phyloP scores from a whole-genome alignment of 257 asterid genomes.

The Solanum gandarillasii region DNA sequence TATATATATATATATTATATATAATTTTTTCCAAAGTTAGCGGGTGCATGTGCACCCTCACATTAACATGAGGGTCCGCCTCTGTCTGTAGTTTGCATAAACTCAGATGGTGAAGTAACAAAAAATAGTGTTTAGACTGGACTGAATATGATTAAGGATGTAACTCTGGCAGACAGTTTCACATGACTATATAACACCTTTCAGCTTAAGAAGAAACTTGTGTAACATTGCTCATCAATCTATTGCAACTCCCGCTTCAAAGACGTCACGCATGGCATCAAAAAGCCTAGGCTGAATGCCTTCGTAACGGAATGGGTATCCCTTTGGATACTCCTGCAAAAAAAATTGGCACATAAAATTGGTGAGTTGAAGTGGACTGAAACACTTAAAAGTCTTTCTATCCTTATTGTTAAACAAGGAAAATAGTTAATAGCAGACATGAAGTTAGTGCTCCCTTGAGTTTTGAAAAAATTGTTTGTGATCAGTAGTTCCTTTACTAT shows the following conservation, averaged over 20 bases:
- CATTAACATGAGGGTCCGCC: too few species aligned
- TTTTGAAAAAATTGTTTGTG: background rate
- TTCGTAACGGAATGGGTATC: background rate
- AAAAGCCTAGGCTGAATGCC: constrained; percentile 3
- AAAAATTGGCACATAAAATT: background rate
- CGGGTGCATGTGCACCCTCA: background rate
- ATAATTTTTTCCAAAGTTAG: background rate
- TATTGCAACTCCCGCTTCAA: constrained; percentile 23
- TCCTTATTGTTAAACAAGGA: background rate
- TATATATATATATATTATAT: too few species aligned
- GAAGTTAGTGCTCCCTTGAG: background rate
- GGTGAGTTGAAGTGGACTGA: background rate
- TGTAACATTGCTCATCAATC: background rate
- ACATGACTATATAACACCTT: background rate
- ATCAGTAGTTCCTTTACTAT: background rate
- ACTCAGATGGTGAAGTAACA: background rate
- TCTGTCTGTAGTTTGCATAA: background rate
- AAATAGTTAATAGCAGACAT: background rate
- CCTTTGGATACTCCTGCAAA: background rate
- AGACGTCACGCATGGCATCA: constrained; percentile 29
- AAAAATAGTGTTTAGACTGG: background rate
- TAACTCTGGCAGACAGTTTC: background rate
- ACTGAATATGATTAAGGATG: background rate
- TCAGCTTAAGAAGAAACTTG: background rate
- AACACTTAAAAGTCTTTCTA: background rate